Evolutionary conservation across 306 rosid species (phyloP).

Genomic region (Cucumis sativus): Cucumber_9930_V3 NC_026657.2:7163501-7164000

Average conservation of each 20-base stretch:
- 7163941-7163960: slow-evolving; percentile 52
- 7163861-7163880: slow-evolving; percentile 27
- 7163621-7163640: slow-evolving; percentile 43
- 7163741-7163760: slow-evolving; percentile 84
- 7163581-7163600: slow-evolving; percentile 40
- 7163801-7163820: slow-evolving; percentile 64
- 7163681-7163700: slow-evolving; percentile 38
- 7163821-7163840: slow-evolving; percentile 64
- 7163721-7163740: slow-evolving; percentile 46
- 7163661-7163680: slow-evolving; percentile 29
- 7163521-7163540: slow-evolving; percentile 46
- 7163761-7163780: slow-evolving; percentile 42
- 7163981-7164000: slow-evolving; percentile 29
- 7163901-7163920: slow-evolving; percentile 49
- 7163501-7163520: slow-evolving; percentile 28
- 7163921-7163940: slow-evolving; percentile 27
- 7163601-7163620: slow-evolving; percentile 29
- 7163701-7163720: slow-evolving; percentile 45
- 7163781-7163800: slow-evolving; percentile 39
- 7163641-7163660: slow-evolving; percentile 43
- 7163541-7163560: slow-evolving; percentile 43
- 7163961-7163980: slow-evolving; percentile 45
- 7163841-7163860: slow-evolving; percentile 61
- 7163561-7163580: slow-evolving; percentile 33
- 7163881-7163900: slow-evolving; percentile 39